Conservation (phyloP, 2,329 filamentous ascomycete genomes). For the Fusarium globosum region DNA sequence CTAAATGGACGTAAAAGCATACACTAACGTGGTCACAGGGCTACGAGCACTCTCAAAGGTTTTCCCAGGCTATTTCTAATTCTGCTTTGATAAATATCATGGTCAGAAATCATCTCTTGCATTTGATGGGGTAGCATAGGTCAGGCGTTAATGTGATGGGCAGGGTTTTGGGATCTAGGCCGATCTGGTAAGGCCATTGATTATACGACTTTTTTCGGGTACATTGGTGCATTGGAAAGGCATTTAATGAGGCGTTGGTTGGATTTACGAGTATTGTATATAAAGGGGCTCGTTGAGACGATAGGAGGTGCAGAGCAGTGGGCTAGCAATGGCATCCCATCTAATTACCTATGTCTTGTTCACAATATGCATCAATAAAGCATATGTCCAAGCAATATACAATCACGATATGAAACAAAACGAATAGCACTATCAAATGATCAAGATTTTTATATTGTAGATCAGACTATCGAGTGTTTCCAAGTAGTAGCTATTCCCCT, state of each 20-base stretch:
- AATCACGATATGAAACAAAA: neutral
- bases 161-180: constrained; percentile 25
- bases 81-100: constrained; percentile 6
- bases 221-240: constrained; percentile 31
- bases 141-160: constrained; percentile 44
- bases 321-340: neutral
- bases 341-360: neutral
- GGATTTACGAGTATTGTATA: constrained; percentile 24
- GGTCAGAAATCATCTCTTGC: constrained; percentile 27
- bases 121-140: constrained; percentile 43
- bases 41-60: constrained; percentile 56
- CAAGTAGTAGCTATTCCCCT: neutral
- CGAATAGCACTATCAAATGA: neutral
- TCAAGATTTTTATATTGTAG: no score
- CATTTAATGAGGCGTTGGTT: constrained; percentile 37
- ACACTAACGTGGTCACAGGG: constrained; percentile 50
- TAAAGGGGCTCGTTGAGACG: neutral
- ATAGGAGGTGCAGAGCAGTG: neutral
- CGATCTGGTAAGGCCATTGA: constrained; percentile 24
- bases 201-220: constrained; percentile 26
- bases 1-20: neutral
- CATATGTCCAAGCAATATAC: constrained; percentile 5
- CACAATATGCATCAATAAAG: neutral
- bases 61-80: constrained; percentile 54
- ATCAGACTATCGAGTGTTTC: neutral